phyloP scores from a whole-genome alignment of 2,329 filamentous ascomycete genomes.

The Xylaria sp. region DNA sequence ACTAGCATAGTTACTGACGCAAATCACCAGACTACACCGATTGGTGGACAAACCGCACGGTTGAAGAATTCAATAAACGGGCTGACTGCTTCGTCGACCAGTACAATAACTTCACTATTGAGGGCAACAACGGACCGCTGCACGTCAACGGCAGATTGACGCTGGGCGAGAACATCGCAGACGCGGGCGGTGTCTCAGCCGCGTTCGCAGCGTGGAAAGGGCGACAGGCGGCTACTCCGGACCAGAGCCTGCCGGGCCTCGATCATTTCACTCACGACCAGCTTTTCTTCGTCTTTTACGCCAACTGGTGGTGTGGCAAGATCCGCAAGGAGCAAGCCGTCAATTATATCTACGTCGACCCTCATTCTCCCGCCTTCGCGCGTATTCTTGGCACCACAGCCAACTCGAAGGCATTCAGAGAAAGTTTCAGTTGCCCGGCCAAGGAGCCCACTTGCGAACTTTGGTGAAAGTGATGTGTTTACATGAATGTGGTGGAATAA shows the following conservation, averaged over 20 bases:
- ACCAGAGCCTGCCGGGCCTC: slow-evolving; percentile 64
- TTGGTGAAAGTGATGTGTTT: slow-evolving; percentile 59
- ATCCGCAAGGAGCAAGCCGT: slow-evolving; percentile 67
- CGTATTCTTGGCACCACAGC: slow-evolving; percentile 71
- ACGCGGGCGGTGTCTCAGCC: slow-evolving; percentile 70
- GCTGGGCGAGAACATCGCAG: slow-evolving; percentile 72
- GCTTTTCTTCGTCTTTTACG: slow-evolving; percentile 71
- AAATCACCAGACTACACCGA: slow-evolving; percentile 61
- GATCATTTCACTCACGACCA: slow-evolving; percentile 69
- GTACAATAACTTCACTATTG: slow-evolving; percentile 67
- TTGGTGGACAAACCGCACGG: slow-evolving; percentile 71
- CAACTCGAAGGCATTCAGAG: slow-evolving; percentile 73
- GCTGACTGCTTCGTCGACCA: slow-evolving; percentile 71
- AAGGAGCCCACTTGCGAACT: slow-evolving; percentile 76
- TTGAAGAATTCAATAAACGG: slow-evolving; percentile 65
- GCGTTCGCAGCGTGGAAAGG: slow-evolving; percentile 71
- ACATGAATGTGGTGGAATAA: background rate
- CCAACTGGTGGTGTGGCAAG: slow-evolving; percentile 74
- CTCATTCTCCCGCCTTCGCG: slow-evolving; percentile 71
- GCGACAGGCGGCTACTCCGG: slow-evolving; percentile 59
- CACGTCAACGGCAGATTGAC: slow-evolving; percentile 72
- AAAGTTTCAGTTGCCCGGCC: slow-evolving; percentile 72
- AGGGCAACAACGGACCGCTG: slow-evolving; percentile 62
- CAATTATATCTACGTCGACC: slow-evolving; percentile 68
- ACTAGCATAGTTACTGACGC: slow-evolving; percentile 18